phyloP scores from a whole-genome alignment of 192 early-diverging fungal genomes.

The Phlyctochytrium bullatum region DNA sequence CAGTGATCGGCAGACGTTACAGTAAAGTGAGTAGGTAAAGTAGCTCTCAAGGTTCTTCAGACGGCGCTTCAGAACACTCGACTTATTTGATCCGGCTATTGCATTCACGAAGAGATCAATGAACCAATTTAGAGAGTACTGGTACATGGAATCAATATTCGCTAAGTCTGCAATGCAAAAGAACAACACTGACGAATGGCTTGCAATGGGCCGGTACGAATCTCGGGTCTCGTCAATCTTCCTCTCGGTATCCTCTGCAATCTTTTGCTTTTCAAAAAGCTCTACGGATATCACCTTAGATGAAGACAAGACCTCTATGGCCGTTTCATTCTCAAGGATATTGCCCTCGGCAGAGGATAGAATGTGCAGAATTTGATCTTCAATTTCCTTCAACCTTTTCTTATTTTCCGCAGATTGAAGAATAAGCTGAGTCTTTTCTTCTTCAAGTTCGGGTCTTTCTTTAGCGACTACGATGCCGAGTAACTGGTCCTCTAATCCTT shows the following conservation, averaged over 20 bases:
- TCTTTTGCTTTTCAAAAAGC: constrained; percentile 65
- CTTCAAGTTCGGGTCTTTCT: constrained; percentile 64
- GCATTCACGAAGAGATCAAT: constrained; percentile 60
- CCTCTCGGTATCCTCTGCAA: constrained; percentile 65
- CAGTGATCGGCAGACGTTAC: constrained; percentile 63
- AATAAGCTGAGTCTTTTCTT: constrained; percentile 66
- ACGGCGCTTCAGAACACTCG: constrained; percentile 56
- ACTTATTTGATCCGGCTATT: constrained; percentile 53
- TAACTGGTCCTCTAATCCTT: constrained; percentile 64
- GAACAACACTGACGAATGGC: constrained; percentile 58
- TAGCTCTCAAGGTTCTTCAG: constrained; percentile 62
- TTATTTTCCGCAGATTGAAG: constrained; percentile 63
- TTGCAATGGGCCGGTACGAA: constrained; percentile 65
- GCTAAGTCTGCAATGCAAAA: constrained; percentile 68
- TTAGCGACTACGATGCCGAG: constrained; percentile 63
- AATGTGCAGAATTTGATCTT: constrained; percentile 62
- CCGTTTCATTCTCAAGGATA: constrained; percentile 65
- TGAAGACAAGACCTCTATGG: constrained; percentile 59
- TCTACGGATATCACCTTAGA: constrained; percentile 59
- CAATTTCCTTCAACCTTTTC: constrained; percentile 63
- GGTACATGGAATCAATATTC: constrained; percentile 70
- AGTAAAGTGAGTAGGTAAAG: constrained; percentile 66
- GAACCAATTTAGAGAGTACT: constrained; percentile 67
- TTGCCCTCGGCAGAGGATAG: constrained; percentile 63
- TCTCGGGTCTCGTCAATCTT: constrained; percentile 68